Conservation (phyloP, 208 protist species). For the Trichomonas gallinae region DNA sequence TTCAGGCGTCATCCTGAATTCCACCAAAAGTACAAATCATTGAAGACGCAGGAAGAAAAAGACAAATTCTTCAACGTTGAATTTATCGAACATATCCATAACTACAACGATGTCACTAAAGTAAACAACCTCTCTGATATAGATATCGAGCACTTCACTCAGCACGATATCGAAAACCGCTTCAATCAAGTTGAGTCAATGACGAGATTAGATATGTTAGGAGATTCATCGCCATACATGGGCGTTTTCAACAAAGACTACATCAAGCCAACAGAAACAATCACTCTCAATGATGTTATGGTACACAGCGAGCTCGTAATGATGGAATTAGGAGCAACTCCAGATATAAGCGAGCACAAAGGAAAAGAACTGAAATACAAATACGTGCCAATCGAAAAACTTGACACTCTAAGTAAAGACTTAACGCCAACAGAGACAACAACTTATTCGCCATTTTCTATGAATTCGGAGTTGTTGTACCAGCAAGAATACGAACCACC, state of each 20-base stretch:
- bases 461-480: neutral
- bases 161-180: neutral
- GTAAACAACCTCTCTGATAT: neutral
- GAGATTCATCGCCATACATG: neutral
- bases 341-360: neutral
- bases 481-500: neutral
- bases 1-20: neutral
- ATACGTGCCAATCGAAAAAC: neutral
- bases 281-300: neutral
- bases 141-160: neutral
- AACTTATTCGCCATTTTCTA: neutral
- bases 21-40: neutral
- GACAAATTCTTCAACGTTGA: neutral
- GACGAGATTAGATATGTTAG: neutral
- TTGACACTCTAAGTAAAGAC: neutral
- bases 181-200: neutral
- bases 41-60: neutral
- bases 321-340: neutral
- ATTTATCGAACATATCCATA: neutral
- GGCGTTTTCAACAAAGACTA: neutral
- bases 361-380: neutral
- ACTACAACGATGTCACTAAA: neutral
- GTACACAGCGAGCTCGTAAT: neutral
- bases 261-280: neutral
- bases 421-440: neutral